Conservation (phyloP, 441 rosid genomes). For the Kokia cookei region DNA sequence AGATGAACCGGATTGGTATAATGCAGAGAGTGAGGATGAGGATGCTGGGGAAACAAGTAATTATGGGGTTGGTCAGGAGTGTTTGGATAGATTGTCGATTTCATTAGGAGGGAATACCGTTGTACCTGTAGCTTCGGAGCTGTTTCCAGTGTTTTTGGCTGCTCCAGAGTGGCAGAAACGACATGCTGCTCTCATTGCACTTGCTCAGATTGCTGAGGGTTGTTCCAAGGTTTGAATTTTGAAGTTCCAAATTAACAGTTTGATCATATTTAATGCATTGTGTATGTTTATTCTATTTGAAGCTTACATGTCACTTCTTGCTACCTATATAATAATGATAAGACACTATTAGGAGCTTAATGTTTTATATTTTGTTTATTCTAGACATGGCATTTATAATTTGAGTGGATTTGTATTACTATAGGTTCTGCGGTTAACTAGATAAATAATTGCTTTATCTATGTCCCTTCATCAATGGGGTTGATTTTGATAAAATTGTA, state of each 20-base stretch:
- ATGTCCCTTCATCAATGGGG: not conserved
- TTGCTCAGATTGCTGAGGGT: constrained; percentile 43
- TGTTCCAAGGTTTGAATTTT: constrained; percentile 33
- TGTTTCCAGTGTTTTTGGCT: constrained; percentile 29
- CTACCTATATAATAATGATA: not conserved
- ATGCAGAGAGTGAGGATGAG: constrained; percentile 37
- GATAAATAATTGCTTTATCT: not conserved
- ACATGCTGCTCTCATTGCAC: constrained; percentile 39
- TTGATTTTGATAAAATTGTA: not conserved
- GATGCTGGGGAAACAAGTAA: constrained; percentile 46
- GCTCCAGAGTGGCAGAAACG: constrained; percentile 43
- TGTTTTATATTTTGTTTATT: not conserved
- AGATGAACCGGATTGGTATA: constrained; percentile 46
- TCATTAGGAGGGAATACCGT: constrained; percentile 37
- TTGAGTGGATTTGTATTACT: not conserved
- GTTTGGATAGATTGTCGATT: constrained; percentile 39
- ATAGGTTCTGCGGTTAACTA: not conserved
- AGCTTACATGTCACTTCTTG: not conserved
- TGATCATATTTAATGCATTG: not conserved
- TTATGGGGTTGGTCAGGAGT: constrained; percentile 48
- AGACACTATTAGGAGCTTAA: not conserved
- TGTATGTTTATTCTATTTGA: not conserved
- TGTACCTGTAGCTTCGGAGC: constrained; percentile 32
- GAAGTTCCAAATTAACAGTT: not conserved
- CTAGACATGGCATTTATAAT: not conserved